Evolutionary conservation across 2,329 filamentous ascomycete species (phyloP).

Genomic region (Paecilomyces variotii): DNA sequence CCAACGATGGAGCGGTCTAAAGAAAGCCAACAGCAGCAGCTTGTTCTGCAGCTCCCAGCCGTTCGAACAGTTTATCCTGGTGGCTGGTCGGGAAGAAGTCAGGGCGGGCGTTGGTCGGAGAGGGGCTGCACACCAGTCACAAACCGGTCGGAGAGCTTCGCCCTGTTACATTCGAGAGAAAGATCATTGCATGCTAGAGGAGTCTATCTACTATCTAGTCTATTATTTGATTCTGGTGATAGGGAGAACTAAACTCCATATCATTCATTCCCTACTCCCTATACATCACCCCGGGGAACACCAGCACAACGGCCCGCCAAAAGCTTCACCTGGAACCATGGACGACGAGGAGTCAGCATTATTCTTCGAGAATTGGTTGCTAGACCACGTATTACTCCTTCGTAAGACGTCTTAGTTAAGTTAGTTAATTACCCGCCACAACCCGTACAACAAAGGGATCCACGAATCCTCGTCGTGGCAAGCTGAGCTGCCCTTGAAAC

Average conservation of each 20-base stretch:
- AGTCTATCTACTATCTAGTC: not conserved
- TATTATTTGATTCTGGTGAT: not conserved
- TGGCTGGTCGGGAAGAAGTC: conserved; percentile 10
- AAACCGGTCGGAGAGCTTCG: not conserved
- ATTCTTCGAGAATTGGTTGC: not conserved
- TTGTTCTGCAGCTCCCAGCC: not conserved
- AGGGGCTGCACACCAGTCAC: not conserved
- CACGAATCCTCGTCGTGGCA: not conserved
- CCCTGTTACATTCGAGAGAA: not conserved
- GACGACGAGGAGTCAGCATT: not conserved
- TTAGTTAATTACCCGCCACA: not conserved
- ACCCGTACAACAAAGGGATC: not conserved
- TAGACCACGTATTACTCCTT: not conserved
- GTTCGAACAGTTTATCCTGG: conserved; percentile 6
- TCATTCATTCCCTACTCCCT: not conserved
- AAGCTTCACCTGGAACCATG: not conserved
- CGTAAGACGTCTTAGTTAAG: not conserved
- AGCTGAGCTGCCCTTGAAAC: not conserved
- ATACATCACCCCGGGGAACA: not conserved
- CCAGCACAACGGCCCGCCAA: not conserved
- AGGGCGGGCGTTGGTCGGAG: not conserved
- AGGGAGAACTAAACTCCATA: not conserved
- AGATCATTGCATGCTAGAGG: not conserved
- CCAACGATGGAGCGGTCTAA: not conserved
- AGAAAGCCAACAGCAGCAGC: not conserved